A percentile compares a stretch with the other conserved stretches of the same genome.
phyloP scores from a whole-genome alignment of 257 asterid genomes.

The Solanum chilense region DNA sequence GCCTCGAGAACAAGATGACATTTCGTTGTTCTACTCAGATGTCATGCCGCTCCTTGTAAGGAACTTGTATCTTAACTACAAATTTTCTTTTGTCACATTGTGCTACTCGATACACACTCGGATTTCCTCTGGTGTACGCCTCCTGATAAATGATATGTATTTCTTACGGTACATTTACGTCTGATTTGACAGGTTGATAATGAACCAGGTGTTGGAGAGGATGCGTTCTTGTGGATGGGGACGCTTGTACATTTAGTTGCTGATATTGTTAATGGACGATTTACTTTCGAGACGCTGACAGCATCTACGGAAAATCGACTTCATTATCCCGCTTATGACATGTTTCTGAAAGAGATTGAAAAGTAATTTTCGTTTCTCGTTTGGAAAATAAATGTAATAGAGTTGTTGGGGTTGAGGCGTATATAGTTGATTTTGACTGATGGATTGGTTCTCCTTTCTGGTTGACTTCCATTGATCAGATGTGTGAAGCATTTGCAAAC shows the following conservation, averaged over 20 bases:
- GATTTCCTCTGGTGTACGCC: neutral
- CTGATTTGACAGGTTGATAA: constrained; percentile 45
- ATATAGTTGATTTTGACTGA: neutral
- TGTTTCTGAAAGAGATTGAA: constrained; percentile 61
- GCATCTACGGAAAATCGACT: constrained; percentile 60
- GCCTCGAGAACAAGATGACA: constrained; percentile 46
- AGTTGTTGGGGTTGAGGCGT: neutral
- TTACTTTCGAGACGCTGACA: constrained; percentile 78
- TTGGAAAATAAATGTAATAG: neutral
- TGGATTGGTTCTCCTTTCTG: neutral
- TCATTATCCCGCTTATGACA: constrained; percentile 78
- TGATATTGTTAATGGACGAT: constrained; percentile 72
- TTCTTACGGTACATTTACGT: neutral
- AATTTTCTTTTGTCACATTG: neutral
- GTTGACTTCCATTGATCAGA: constrained; percentile 15
- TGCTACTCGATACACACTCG: neutral
- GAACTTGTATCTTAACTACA: neutral
- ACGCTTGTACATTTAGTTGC: constrained; percentile 55
- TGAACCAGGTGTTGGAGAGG: constrained; percentile 64
- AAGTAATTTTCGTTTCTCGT: constrained; percentile 18
- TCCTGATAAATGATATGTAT: neutral
- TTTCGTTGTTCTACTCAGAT: constrained; percentile 79
- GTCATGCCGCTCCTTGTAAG: constrained; percentile 94
- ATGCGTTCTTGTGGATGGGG: constrained; percentile 78
- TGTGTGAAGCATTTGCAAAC: constrained; percentile 65